Base-by-base conservation (phyloP, 495 filamentous ascomycete genomes). In the Mycothermus thermophilus region DNA sequence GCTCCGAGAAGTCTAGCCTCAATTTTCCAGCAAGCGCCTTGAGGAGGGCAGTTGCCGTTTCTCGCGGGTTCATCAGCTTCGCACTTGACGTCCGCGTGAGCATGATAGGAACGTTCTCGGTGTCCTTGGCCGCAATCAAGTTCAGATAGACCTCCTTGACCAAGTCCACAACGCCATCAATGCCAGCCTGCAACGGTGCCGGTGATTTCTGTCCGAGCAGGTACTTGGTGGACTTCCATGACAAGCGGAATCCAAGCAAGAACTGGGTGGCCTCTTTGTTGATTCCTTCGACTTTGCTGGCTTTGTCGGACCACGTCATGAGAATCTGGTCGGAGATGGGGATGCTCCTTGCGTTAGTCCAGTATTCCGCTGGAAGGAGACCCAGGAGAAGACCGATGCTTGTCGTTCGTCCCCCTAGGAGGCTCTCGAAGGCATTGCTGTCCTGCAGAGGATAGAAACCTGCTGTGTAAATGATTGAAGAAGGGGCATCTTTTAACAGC, bases 401-500 rank as follows among this genome's bases (percentile, higher is more conserved):
- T 8, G 56, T 44, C n/a, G 66, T 50, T 42, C 69, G 41, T 3
- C 56, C 61, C 34, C 53, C 60, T 9, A 73, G 43, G 12, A 66
- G 36, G 4, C 44, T 30, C 20, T 59, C 54, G 28, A 56, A 50
- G 19, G 15, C 36, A 18, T 41, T 38, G 11, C 42, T 32, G 8
- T 42, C 45, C 10, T 48, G 27, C 10, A 66, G 46, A 10, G 30
- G 9, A 9, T 34, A 19, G n/a, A 19, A 46, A 27, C 38, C 17
- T 4, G 69, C 62, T 0, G 63, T 73, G 36, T 67, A 66, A 4
- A 77, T 33, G 2, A 54, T 58, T 5, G 71, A 48, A 20, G 55
- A 62, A 3, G 54, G 42, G 1, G 30, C 35, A 16, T 53, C 38
- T 5, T 48, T 50, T 8, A 76, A 46, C 19, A 77, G 38, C 8